phyloP scores from a whole-genome alignment of 768 basidiomycete species.

The Austroboletus eburneus region DNA sequence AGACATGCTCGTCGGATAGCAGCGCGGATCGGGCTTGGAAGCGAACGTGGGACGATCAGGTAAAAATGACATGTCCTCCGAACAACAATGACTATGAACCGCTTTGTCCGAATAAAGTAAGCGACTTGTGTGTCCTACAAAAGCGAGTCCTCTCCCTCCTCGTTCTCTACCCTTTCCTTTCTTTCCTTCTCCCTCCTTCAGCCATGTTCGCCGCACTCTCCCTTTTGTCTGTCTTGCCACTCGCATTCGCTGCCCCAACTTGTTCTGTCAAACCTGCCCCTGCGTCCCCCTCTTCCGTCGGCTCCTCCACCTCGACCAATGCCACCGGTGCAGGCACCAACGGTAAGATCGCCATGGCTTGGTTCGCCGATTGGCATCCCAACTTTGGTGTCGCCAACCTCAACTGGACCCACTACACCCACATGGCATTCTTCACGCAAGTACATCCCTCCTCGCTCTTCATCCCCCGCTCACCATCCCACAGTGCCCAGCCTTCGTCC shows the following conservation, averaged over 20 bases:
- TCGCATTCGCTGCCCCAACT: constrained; percentile 28
- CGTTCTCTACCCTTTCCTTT: constrained; percentile 11
- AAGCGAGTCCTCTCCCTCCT: neutral
- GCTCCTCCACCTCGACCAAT: constrained; percentile 3
- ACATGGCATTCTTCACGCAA: constrained; percentile 63
- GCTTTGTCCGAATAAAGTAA: too few species aligned
- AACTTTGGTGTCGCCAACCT: constrained; percentile 45
- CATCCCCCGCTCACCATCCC: neutral
- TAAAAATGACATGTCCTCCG: neutral
- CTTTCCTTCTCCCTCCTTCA: constrained; percentile 3
- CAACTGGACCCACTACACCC: constrained; percentile 64
- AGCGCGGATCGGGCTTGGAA: constrained; percentile 79
- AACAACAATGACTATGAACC: too few species aligned
- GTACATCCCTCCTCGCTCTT: neutral
- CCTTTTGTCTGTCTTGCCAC: constrained; percentile 21
- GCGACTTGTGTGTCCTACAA: too few species aligned
- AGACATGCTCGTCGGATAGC: constrained; percentile 80
- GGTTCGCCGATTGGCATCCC: constrained; percentile 70
- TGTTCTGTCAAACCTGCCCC: constrained; percentile 16
- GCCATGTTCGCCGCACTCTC: constrained; percentile 21
- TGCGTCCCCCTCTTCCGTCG: constrained; percentile 1
- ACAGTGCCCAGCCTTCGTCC: constrained; percentile 23
- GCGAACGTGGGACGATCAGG: constrained; percentile 6
- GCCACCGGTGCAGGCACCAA: constrained; percentile 21
- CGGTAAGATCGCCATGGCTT: constrained; percentile 48